Evolutionary conservation across 176 grass and related monocot genomes (phyloP).

Genomic region (Ampelocalamus luodianensis): DNA sequence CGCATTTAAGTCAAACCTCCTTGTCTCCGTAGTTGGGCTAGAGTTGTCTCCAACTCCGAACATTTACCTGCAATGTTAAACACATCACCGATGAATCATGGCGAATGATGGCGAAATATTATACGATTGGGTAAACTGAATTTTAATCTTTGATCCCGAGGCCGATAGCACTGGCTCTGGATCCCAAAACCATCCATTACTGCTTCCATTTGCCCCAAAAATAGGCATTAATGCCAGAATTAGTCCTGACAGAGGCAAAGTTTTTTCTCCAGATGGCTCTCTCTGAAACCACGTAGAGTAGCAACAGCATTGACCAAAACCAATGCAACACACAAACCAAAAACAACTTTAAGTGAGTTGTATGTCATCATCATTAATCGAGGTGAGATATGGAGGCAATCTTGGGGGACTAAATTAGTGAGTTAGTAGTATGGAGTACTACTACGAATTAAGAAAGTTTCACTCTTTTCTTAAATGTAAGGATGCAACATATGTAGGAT

Average conservation of each 20-base stretch:
- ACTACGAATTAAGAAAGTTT: slow-evolving; percentile 45
- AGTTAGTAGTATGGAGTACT: background rate
- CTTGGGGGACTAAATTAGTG: slow-evolving; percentile 57
- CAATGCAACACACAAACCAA: slow-evolving; percentile 64
- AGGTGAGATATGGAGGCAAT: slow-evolving; percentile 53
- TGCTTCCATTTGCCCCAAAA: slow-evolving; percentile 61
- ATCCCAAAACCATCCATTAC: slow-evolving; percentile 68
- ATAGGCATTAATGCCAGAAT: slow-evolving; percentile 47
- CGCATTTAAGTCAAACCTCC: slow-evolving; percentile 66
- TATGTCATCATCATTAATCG: slow-evolving; percentile 60
- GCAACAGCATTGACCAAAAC: slow-evolving; percentile 55
- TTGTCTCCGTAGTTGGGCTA: slow-evolving; percentile 36
- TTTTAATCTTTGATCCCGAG: slow-evolving; percentile 59
- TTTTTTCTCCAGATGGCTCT: slow-evolving; percentile 26
- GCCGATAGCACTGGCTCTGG: slow-evolving; percentile 60
- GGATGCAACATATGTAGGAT: slow-evolving; percentile 43
- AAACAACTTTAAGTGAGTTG: slow-evolving; percentile 68
- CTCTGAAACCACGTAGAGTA: slow-evolving; percentile 44
- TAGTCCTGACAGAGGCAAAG: slow-evolving; percentile 38
- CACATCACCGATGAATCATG: slow-evolving; percentile 49
- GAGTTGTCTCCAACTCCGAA: slow-evolving; percentile 48
- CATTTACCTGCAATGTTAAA: slow-evolving; percentile 49
- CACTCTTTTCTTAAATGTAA: slow-evolving; percentile 39
- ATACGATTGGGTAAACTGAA: slow-evolving; percentile 25
- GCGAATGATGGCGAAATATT: slow-evolving; percentile 56